Percentiles rank a stretch among this genome's conserved stretches.
These are phyloP conservation scores for Apiospora phragmitis DNA, from an alignment of 2,329 filamentous ascomycete species.

Conservation along the genomic window DNA sequence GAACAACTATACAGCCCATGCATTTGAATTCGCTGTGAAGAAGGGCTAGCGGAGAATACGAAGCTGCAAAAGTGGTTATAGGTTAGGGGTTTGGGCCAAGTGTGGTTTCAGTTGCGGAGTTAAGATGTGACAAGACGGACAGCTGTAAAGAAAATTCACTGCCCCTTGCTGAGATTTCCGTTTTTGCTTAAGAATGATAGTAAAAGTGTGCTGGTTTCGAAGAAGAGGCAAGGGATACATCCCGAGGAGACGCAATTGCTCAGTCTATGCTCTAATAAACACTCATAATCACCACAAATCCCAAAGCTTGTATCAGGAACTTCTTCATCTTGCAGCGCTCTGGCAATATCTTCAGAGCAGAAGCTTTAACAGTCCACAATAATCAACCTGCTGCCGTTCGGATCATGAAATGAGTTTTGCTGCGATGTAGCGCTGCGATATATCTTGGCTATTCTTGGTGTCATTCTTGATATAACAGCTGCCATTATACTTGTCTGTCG, in stretches of 20 bases:
- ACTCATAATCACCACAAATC: too few relatives aligned
- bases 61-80: not conserved
- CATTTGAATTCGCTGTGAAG: not conserved
- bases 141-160: too few relatives aligned
- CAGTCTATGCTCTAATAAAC: too few relatives aligned
- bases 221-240: not conserved
- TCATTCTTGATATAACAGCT: not conserved
- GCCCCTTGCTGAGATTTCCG: too few relatives aligned
- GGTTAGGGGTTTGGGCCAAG: too few relatives aligned
- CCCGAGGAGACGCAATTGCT: not conserved
- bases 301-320: too few relatives aligned
- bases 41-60: not conserved
- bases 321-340: not conserved
- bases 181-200: too few relatives aligned
- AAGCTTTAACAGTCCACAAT: not conserved
- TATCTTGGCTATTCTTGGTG: not conserved
- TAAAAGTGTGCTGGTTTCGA: too few relatives aligned
- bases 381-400: not conserved
- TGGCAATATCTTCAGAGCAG: not conserved
- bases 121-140: too few relatives aligned
- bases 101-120: not conserved
- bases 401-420: not conserved
- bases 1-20: constrained; percentile 1
- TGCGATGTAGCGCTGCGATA: not conserved
- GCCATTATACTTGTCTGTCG: not conserved